Conservation (phyloP, 352 stramenopile species). For the Detonula confervacea region DNA sequence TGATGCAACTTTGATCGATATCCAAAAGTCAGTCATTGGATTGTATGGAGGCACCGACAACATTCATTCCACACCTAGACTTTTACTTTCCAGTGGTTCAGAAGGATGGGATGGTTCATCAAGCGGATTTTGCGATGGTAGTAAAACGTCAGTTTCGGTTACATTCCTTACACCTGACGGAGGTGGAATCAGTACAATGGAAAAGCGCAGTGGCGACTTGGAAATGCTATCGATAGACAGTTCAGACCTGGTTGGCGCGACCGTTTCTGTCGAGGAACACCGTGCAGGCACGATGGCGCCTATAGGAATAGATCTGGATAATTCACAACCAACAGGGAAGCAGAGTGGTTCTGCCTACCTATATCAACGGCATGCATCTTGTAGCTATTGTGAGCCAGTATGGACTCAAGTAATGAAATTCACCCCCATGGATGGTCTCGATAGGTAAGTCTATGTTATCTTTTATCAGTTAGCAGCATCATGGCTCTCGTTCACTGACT, state of each 20-base stretch:
- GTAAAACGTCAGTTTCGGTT: conserved; percentile 48
- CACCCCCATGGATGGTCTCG: conserved; percentile 51
- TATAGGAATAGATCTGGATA: conserved; percentile 57
- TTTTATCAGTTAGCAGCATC: no score
- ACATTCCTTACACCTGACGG: conserved; percentile 68
- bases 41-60: conserved; percentile 58
- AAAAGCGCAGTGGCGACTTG: conserved; percentile 64
- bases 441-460: no score
- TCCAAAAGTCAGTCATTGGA: conserved; percentile 56
- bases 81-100: conserved; percentile 37
- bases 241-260: conserved; percentile 43
- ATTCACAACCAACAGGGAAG: conserved; percentile 50
- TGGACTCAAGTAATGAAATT: conserved; percentile 64
- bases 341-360: conserved; percentile 67
- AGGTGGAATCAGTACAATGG: conserved; percentile 55
- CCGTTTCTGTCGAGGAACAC: conserved; percentile 34
- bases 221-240: conserved; percentile 53
- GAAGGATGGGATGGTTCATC: conserved; percentile 58
- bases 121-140: conserved; percentile 46
- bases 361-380: conserved; percentile 48
- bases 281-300: conserved; percentile 44
- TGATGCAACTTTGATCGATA: conserved; percentile 59
- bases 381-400: conserved; percentile 43
- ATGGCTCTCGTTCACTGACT: no score
- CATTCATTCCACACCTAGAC: conserved; percentile 57